Base-by-base conservation (phyloP, 176 grass and related monocot genomes). In the Hsuehochloa calcarea region DNA sequence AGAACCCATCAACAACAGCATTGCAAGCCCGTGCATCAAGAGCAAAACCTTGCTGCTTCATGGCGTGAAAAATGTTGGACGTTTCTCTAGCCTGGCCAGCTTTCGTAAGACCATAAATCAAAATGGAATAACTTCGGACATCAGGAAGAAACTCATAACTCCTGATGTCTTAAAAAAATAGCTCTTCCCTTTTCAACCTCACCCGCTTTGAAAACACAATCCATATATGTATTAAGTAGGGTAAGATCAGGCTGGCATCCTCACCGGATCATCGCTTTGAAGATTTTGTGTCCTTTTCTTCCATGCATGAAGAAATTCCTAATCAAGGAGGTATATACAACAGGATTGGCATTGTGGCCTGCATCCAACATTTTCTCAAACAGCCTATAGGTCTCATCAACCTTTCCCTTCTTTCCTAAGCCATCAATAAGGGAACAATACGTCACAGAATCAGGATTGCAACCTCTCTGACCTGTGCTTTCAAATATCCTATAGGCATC, bases 211-310 rank as follows among this genome's bases (percentile, higher is more conserved):
- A 98, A 94, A 75, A 92, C 38, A 45, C 96, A 98, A 84, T 98
- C 93, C 96, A 96, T 98, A 60, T 96, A 98, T 58, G 93, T 96
- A 83, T 98, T 95, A 20, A 98, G 79, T 73, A 98, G 88, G 65
- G 88, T 98, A 73, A 94, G 78, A 90, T 98, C 96, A 78, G 96
- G 93, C 22, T 31, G 65, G 74, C 96, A 94, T 72, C 93, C 81
- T 78, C 60, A 84, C 55, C 83, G 86, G 50, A 79, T 90, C 93
- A 98, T 86, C 83, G 94, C 93, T 92, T 95, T 98, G 78, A 94
- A 98, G 35, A 98, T 93, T 84, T 98, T 98, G 71, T 98, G 93
- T 0, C 96, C 96, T 91, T 90, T 99, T 85, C 96, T 99, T 60
- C 88, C 90, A 81, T 99, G 88, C 39, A 90, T 89, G 77, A 99